These are phyloP conservation scores for Bruguiera parviflora DNA, from an alignment of 345 rosid genomes.

Conservation along the genomic window DNA sequence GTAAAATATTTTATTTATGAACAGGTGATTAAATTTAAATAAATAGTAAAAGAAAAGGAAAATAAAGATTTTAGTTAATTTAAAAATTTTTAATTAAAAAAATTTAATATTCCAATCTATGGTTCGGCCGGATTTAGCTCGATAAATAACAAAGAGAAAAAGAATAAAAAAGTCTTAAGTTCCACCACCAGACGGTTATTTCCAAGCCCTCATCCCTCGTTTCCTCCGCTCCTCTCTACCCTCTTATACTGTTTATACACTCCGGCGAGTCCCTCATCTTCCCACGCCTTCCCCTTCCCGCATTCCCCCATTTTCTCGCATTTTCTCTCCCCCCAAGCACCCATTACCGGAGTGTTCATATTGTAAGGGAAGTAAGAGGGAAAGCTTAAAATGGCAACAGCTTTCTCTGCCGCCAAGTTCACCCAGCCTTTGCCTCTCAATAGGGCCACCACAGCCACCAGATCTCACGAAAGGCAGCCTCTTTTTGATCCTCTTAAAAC, in stretches of 20 bases:
- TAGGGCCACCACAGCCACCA: neutral
- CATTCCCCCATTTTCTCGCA: neutral
- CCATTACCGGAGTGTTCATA: neutral
- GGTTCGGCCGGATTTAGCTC: too few relatives aligned
- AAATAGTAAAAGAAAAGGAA: too few relatives aligned
- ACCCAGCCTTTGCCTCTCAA: slow-evolving; percentile 36
- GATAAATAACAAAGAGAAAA: too few relatives aligned
- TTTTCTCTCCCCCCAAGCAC: neutral
- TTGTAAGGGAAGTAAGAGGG: neutral
- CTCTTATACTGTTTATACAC: neutral
- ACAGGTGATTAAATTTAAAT: too few relatives aligned
- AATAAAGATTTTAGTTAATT: too few relatives aligned
- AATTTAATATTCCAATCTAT: too few relatives aligned
- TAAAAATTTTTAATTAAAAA: too few relatives aligned
- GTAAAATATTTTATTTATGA: too few relatives aligned
- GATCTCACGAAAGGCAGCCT: slow-evolving; percentile 40
- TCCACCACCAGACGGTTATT: slow-evolving; percentile 6
- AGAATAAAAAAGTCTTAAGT: too few relatives aligned
- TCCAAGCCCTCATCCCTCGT: slow-evolving; percentile 23
- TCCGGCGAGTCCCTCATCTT: neutral
- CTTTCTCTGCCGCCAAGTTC: slow-evolving; percentile 45
- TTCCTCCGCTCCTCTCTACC: slow-evolving; percentile 20
- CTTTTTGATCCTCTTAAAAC: slow-evolving; percentile 34
- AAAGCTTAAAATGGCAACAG: slow-evolving; percentile 33
- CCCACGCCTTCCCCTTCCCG: neutral